Conservation (phyloP, 768 basidiomycete genomes). For the Tricholoma saponaceum region DNA sequence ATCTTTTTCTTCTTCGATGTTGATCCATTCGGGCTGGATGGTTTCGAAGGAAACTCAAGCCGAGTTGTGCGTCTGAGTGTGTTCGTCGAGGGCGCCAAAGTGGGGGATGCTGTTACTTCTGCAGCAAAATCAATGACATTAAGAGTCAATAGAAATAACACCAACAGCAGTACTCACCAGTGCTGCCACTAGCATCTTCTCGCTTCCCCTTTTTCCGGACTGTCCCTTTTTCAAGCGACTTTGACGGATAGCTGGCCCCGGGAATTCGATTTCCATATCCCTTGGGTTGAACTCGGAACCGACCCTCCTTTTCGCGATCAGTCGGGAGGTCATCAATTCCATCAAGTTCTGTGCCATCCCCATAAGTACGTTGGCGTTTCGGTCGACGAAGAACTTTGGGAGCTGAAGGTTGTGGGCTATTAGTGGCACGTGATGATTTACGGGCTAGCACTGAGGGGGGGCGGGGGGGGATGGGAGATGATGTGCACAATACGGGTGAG, state of each 20-base stretch:
- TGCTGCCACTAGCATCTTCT: constrained; percentile 35
- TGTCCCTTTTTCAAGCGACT: constrained; percentile 49
- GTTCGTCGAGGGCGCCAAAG: constrained; percentile 43
- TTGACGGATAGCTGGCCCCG: constrained; percentile 43
- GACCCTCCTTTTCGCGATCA: constrained; percentile 77
- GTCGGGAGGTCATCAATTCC: constrained; percentile 84
- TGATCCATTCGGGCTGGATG: constrained; percentile 24
- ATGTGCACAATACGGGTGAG: constrained; percentile 40
- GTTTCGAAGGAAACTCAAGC: constrained; percentile 47
- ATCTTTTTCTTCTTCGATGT: constrained; percentile 54
- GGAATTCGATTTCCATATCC: constrained; percentile 60
- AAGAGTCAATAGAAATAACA: background rate
- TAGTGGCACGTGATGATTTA: constrained; percentile 32
- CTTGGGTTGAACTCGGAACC: constrained; percentile 73
- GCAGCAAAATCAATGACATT: background rate
- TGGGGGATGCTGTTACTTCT: constrained; percentile 19
- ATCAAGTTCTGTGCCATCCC: constrained; percentile 89
- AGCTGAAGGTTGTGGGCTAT: constrained; percentile 37
- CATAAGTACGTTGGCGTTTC: constrained; percentile 72
- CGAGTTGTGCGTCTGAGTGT: constrained; percentile 53
- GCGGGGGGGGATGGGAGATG: constrained; percentile 56
- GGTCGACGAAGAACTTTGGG: constrained; percentile 73
- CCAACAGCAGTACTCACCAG: constrained; percentile 33
- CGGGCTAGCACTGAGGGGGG: constrained; percentile 55
- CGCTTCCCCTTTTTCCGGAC: constrained; percentile 53